Percentiles rank a stretch among this genome's conserved stretches.
Conservation (phyloP, 345 rosid genomes). For the Linum tenue region DNA sequence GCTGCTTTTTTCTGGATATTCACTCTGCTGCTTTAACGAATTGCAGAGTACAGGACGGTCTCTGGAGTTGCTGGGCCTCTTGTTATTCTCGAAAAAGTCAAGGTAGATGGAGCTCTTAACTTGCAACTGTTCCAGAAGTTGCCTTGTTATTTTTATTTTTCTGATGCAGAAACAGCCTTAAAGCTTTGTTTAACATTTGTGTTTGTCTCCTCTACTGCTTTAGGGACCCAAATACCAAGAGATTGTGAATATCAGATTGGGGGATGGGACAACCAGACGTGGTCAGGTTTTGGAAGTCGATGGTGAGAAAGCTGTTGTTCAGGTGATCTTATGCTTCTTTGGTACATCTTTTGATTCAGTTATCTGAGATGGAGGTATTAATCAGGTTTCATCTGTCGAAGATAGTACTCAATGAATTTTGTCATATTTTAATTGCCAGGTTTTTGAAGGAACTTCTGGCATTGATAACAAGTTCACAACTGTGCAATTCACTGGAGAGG, state of each 20-base stretch:
- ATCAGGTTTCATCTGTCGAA: neutral
- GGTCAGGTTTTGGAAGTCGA: conserved; percentile 98
- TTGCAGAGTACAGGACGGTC: conserved; percentile 88
- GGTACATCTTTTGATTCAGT: neutral
- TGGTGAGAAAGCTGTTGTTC: conserved; percentile 97
- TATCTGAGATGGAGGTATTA: neutral
- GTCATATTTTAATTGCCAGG: conserved; percentile 30
- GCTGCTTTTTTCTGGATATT: neutral
- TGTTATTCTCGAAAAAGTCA: conserved; percentile 87
- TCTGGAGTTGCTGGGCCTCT: conserved; percentile 98
- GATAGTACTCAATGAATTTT: neutral
- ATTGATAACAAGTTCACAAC: conserved; percentile 89
- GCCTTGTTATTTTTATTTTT: neutral
- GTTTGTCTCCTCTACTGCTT: conserved; percentile 3
- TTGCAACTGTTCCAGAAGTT: neutral
- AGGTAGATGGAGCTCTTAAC: conserved; percentile 34
- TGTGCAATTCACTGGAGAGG: conserved; percentile 95
- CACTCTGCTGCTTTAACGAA: neutral
- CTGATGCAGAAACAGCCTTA: neutral
- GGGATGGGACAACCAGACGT: conserved; percentile 86
- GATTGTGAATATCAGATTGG: conserved; percentile 88
- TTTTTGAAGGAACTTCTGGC: conserved; percentile 94
- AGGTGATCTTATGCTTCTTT: conserved; percentile 33
- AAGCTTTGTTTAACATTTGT: neutral
- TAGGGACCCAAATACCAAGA: conserved; percentile 98